These are phyloP conservation scores for Amyloporia xantha DNA, from an alignment of 768 basidiomycete genomes.

Conservation along the genomic window DNA sequence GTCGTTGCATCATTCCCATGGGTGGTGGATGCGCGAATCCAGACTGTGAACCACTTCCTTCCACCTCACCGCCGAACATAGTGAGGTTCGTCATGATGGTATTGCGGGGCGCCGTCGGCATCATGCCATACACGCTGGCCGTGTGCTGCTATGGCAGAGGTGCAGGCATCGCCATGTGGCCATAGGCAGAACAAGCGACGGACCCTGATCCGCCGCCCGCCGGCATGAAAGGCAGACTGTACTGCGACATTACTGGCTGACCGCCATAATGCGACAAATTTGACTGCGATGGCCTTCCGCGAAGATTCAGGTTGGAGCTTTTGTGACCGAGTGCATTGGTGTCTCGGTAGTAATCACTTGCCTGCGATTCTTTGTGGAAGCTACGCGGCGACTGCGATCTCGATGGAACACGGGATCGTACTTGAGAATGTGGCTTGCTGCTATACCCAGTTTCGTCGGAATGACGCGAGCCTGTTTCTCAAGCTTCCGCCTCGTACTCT, in stretches of 20 bases:
- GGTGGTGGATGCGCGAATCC: constrained; percentile 44
- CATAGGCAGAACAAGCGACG: constrained; percentile 63
- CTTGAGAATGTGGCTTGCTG: constrained; percentile 50
- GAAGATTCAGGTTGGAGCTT: constrained; percentile 49
- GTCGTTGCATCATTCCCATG: constrained; percentile 43
- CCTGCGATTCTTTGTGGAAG: constrained; percentile 62
- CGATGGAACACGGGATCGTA: constrained; percentile 44
- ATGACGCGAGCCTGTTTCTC: constrained; percentile 72
- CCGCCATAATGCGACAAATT: constrained; percentile 45
- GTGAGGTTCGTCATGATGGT: constrained; percentile 66
- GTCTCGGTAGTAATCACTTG: constrained; percentile 87
- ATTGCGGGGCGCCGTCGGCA: constrained; percentile 50
- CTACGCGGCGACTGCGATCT: constrained; percentile 59
- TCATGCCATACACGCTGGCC: constrained; percentile 71
- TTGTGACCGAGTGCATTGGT: constrained; percentile 62
- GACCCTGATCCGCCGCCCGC: constrained; percentile 61
- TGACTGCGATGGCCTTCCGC: constrained; percentile 49
- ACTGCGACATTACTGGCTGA: constrained; percentile 39
- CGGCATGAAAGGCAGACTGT: constrained; percentile 56
- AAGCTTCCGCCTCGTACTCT: constrained; percentile 94
- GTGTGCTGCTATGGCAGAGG: constrained; percentile 62
- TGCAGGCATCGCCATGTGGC: constrained; percentile 36
- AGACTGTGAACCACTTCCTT: constrained; percentile 49
- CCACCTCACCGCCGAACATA: constrained; percentile 50
- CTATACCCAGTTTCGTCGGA: constrained; percentile 64